phyloP scores from a whole-genome alignment of 1,139 yeast genomes.

The Ogataea hybrid region DNA sequence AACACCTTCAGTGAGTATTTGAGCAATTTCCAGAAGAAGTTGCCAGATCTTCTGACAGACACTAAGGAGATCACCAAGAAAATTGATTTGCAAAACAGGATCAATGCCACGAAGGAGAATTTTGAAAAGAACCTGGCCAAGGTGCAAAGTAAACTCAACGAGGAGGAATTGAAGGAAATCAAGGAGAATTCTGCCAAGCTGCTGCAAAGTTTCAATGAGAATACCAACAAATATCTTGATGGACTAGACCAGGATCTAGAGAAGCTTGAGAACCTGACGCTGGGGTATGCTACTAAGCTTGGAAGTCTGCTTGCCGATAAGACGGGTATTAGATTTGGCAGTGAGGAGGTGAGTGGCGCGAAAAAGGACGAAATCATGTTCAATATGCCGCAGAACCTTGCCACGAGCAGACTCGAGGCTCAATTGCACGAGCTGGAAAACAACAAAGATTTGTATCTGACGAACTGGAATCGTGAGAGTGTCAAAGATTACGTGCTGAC shows the following conservation, averaged over 20 bases:
- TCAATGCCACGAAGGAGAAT: conserved; percentile 27
- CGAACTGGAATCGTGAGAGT: conserved; percentile 21
- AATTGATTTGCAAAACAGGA: conserved; percentile 20
- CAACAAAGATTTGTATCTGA: conserved; percentile 43
- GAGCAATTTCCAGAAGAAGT: conserved; percentile 35
- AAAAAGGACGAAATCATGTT: conserved; percentile 41
- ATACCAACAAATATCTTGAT: conserved; percentile 62
- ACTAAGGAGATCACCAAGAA: conserved; percentile 28
- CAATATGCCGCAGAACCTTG: conserved; percentile 37
- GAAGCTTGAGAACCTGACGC: conserved; percentile 62
- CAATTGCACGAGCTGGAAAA: conserved; percentile 52
- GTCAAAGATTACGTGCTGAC: conserved; percentile 25
- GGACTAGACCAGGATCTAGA: conserved; percentile 67
- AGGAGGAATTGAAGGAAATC: conserved; percentile 42
- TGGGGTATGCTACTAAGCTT: conserved; percentile 54
- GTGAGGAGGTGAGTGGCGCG: conserved; percentile 18
- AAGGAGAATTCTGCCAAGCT: conserved; percentile 31
- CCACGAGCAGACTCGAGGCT: conserved; percentile 55
- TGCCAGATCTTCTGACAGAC: conserved; percentile 28
- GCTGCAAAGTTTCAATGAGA: conserved; percentile 35
- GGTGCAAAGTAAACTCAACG: conserved; percentile 28
- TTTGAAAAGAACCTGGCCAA: conserved; percentile 32
- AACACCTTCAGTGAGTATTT: conserved; percentile 38
- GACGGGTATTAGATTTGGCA: conserved; percentile 15
- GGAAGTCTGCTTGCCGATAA: conserved; percentile 48